Conservation (phyloP, 2,329 filamentous ascomycete genomes). For the Neofusicoccum ribis region DNA sequence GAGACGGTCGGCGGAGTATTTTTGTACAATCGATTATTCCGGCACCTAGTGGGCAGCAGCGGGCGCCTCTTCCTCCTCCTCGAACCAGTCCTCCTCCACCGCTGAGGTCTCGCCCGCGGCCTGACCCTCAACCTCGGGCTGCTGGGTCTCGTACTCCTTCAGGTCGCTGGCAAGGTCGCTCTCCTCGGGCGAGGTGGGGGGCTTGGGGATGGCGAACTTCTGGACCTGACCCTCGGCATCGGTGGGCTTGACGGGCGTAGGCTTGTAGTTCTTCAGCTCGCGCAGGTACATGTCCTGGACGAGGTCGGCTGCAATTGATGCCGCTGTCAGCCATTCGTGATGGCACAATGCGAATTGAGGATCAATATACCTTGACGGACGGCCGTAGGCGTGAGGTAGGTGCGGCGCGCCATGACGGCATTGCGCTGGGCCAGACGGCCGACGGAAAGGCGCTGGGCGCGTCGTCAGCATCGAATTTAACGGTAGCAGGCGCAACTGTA, state of each 20-base stretch:
- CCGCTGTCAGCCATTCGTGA: slow-evolving; percentile 22
- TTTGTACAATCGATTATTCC: slow-evolving; percentile 15
- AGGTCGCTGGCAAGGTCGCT: slow-evolving; percentile 86
- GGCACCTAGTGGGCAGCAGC: slow-evolving; percentile 33
- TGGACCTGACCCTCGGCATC: slow-evolving; percentile 91
- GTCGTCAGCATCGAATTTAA: slow-evolving; percentile 13
- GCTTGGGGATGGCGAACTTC: slow-evolving; percentile 76
- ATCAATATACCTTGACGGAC: slow-evolving; percentile 59
- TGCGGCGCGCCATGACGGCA: slow-evolving; percentile 58
- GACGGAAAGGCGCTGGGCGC: slow-evolving; percentile 59
- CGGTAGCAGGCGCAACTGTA: not conserved
- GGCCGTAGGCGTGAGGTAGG: slow-evolving; percentile 62
- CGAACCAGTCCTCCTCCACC: slow-evolving; percentile 75
- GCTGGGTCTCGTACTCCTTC: slow-evolving; percentile 91
- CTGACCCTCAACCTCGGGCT: slow-evolving; percentile 91
- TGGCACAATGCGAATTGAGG: not conserved
- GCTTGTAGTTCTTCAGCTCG: slow-evolving; percentile 95
- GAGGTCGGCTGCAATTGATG: slow-evolving; percentile 73
- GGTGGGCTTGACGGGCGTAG: slow-evolving; percentile 74
- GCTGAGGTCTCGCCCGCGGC: slow-evolving; percentile 62
- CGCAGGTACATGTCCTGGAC: slow-evolving; percentile 97
- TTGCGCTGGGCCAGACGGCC: slow-evolving; percentile 61
- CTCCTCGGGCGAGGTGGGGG: slow-evolving; percentile 90
- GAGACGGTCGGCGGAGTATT: slow-evolving; percentile 6
- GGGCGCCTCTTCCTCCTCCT: slow-evolving; percentile 62